Conservation (phyloP, 352 stramenopile species). For the Globisporangium paddicum region DNA sequence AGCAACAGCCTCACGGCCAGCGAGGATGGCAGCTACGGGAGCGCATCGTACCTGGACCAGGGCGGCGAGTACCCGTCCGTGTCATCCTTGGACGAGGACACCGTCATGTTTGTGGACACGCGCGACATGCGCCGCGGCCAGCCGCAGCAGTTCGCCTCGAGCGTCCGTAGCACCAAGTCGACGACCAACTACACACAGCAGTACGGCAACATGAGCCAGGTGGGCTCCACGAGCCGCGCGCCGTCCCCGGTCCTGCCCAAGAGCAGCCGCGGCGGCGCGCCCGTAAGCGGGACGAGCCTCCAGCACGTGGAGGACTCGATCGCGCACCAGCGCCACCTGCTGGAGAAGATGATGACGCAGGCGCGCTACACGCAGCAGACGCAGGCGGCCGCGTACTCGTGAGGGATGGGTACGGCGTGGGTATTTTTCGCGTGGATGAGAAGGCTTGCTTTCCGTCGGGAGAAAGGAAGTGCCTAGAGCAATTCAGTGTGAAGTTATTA, state of each 20-base stretch:
- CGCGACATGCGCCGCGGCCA: slow-evolving; percentile 24
- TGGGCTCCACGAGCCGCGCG: neutral
- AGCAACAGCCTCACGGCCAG: slow-evolving; percentile 26
- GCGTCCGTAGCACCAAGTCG: neutral
- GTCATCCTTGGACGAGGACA: slow-evolving; percentile 36
- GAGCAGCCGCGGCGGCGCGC: neutral
- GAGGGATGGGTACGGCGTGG: no score
- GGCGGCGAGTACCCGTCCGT: slow-evolving; percentile 24
- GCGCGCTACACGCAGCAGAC: slow-evolving; percentile 29
- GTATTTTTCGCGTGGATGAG: no score
- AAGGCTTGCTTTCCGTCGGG: slow-evolving; percentile 3
- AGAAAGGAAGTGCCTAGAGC: no score
- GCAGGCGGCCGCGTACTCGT: slow-evolving; percentile 7
- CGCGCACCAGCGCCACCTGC: slow-evolving; percentile 52
- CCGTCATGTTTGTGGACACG: slow-evolving; percentile 34
- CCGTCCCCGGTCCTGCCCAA: neutral
- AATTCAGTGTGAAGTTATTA: no score
- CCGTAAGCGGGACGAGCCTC: slow-evolving; percentile 20
- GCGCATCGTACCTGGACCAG: slow-evolving; percentile 10
- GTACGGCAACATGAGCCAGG: neutral
- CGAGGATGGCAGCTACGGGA: slow-evolving; percentile 38
- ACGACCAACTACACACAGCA: slow-evolving; percentile 5
- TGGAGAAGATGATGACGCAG: slow-evolving; percentile 63
- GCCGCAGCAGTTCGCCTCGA: neutral
- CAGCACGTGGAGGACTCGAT: slow-evolving; percentile 57